Conservation (phyloP, 2,329 filamentous ascomycete species). For the Beauveria sp. region DNA sequence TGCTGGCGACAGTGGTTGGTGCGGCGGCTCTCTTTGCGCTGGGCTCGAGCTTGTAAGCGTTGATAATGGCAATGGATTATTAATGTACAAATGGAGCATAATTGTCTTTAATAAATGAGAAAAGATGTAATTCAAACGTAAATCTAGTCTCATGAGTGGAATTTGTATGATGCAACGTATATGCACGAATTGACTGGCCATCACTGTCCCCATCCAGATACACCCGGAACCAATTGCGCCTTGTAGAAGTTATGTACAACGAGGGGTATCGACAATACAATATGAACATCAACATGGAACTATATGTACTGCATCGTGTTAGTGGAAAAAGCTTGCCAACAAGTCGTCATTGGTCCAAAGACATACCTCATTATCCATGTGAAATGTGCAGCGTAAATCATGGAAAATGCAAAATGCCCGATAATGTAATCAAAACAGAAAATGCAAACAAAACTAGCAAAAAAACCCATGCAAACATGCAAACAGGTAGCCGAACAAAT, state of each 20-base stretch:
- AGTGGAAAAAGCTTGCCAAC: background rate
- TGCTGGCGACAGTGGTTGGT: background rate
- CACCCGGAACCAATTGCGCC: background rate
- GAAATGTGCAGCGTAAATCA: background rate
- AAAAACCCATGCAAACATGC: background rate
- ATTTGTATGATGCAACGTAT: background rate
- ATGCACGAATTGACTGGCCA: background rate
- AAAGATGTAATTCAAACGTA: background rate
- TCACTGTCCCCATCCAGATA: background rate
- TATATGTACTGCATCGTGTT: background rate
- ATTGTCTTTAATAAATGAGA: background rate
- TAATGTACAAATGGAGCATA: background rate
- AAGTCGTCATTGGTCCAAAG: background rate
- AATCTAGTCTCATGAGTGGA: background rate
- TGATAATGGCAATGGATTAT: background rate
- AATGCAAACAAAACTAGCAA: background rate
- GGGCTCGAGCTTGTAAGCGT: background rate
- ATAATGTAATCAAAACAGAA: background rate
- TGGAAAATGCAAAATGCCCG: background rate
- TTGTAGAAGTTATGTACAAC: constrained; percentile 11
- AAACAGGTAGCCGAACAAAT: background rate
- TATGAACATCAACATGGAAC: background rate
- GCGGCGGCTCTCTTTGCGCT: constrained; percentile 1
- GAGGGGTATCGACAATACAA: constrained; percentile 8
- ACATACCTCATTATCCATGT: constrained; percentile 7